Evolutionary conservation across 768 basidiomycete species (phyloP).

Genomic region (Fomitopsis pulvina): DNA sequence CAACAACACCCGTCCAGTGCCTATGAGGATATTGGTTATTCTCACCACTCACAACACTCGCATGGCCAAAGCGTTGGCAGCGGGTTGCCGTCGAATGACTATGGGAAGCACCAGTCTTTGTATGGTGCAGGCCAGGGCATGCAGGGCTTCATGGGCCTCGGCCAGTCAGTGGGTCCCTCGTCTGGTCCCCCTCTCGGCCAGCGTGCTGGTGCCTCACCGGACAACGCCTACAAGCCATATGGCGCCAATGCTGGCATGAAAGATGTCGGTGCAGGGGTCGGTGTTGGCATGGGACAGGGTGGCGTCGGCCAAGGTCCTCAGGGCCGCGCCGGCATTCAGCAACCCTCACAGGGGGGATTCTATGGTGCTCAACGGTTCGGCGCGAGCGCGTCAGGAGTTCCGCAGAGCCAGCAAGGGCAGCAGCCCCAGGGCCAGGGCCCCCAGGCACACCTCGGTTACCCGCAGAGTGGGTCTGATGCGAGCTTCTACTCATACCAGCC

Average conservation of each 20-base stretch:
- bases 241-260: constrained; percentile 44
- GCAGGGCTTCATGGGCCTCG: constrained; percentile 67
- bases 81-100: constrained; percentile 34
- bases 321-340: constrained; percentile 38
- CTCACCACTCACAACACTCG: constrained; percentile 54
- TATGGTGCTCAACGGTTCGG: constrained; percentile 38
- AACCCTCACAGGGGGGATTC: constrained; percentile 37
- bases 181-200: constrained; percentile 42
- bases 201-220: constrained; percentile 55
- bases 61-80: constrained; percentile 32
- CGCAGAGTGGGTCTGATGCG: constrained; percentile 57
- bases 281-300: constrained; percentile 33
- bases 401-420: constrained; percentile 43
- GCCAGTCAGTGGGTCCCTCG: constrained; percentile 33
- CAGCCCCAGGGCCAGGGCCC: constrained; percentile 35
- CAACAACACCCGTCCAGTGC: constrained; percentile 47
- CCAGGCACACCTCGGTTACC: constrained; percentile 55
- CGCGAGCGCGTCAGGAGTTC: constrained; percentile 33
- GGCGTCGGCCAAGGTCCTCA: constrained; percentile 34
- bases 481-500: constrained; percentile 70
- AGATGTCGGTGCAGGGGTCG: constrained; percentile 46
- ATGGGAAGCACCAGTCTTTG: constrained; percentile 36
- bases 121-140: constrained; percentile 52
- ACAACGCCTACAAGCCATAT: constrained; percentile 72
- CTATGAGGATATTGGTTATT: constrained; percentile 48